These are phyloP conservation scores for Clonostachys chloroleuca DNA, from an alignment of 2,329 filamentous ascomycete genomes.

Conservation along the genomic window DNA sequence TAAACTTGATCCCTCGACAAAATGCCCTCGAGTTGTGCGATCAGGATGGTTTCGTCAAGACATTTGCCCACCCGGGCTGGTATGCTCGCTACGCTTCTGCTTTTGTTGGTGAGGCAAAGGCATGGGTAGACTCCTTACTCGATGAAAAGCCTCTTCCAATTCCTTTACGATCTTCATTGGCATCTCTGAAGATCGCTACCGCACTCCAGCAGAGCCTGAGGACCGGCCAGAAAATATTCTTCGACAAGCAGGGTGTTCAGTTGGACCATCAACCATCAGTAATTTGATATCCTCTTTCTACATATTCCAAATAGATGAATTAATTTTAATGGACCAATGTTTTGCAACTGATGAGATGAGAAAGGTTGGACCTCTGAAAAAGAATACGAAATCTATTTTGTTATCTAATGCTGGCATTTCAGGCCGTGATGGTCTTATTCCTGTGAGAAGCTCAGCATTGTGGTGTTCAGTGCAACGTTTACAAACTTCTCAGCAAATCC, in stretches of 20 bases:
- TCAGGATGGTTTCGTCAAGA: constrained; percentile 9
- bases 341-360: no score
- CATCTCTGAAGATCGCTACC: constrained; percentile 8
- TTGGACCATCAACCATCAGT: not conserved
- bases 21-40: constrained; percentile 15
- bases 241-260: constrained; percentile 5
- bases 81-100: constrained; percentile 15
- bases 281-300: not conserved
- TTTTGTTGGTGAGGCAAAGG: constrained; percentile 15
- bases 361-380: no score
- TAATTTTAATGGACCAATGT: no score
- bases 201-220: constrained; percentile 9
- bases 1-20: constrained; percentile 19
- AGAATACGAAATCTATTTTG: no score
- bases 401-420: no score
- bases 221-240: constrained; percentile 6
- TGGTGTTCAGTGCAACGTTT: no score
- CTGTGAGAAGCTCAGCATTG: no score
- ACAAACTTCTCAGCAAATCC: no score
- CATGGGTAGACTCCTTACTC: constrained; percentile 11
- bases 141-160: constrained; percentile 8
- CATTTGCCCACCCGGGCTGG: constrained; percentile 13
- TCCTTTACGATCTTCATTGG: constrained; percentile 6
- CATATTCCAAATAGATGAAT: no score
- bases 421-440: no score